Conservation (phyloP, 306 rosid species). For the Casuarina equisetifolia region DNA sequence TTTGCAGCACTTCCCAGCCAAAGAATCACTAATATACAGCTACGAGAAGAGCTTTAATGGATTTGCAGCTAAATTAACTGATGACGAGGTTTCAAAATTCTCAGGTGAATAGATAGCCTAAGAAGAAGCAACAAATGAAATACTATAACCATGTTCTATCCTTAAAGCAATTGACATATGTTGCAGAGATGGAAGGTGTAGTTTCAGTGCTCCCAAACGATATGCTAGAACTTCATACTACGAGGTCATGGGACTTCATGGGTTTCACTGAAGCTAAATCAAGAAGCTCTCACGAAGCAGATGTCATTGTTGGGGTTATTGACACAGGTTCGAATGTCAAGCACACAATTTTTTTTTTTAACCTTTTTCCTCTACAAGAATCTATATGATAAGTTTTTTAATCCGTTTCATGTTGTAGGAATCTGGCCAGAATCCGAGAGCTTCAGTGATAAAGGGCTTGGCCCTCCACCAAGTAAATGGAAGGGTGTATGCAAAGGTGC, state of each 20-base stretch:
- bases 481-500: slow-evolving; percentile 35
- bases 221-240: slow-evolving; percentile 38
- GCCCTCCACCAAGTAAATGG: slow-evolving; percentile 41
- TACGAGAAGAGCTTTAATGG: slow-evolving; percentile 41
- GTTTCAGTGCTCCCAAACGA: slow-evolving; percentile 41
- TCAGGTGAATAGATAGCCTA: slow-evolving; percentile 11
- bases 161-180: background rate
- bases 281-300: slow-evolving; percentile 14
- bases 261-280: slow-evolving; percentile 16
- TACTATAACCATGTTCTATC: background rate
- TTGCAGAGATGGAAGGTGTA: slow-evolving; percentile 33
- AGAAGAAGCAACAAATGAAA: background rate
- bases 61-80: slow-evolving; percentile 37
- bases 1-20: slow-evolving; percentile 29
- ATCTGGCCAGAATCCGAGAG: slow-evolving; percentile 44
- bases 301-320: slow-evolving; percentile 33
- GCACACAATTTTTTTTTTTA: background rate
- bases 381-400: background rate
- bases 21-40: slow-evolving; percentile 35
- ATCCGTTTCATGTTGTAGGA: slow-evolving; percentile 17
- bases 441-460: slow-evolving; percentile 26
- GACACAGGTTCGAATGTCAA: slow-evolving; percentile 20
- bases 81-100: slow-evolving; percentile 34
- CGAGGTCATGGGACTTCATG: slow-evolving; percentile 44
- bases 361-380: background rate